These are phyloP conservation scores for Ganoderma lingzhi DNA, from an alignment of 1,284 basidiomycete genomes.

Conservation along the genomic window DNA sequence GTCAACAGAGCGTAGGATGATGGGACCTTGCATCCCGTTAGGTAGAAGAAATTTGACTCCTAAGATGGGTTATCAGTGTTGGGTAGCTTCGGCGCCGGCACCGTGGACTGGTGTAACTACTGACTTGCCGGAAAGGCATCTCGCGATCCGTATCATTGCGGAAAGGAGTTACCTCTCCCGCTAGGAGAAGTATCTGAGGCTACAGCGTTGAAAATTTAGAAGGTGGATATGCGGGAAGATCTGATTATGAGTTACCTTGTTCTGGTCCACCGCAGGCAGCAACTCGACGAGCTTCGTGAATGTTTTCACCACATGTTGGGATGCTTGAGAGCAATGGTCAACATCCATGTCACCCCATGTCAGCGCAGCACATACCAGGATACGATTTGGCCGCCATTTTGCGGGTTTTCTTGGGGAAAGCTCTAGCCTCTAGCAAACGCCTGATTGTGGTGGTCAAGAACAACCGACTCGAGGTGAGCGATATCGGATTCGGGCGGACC, in stretches of 20 bases:
- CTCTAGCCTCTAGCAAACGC: background rate
- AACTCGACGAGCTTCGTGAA: constrained; percentile 56
- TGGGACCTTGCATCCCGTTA: constrained; percentile 82
- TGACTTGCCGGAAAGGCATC: constrained; percentile 69
- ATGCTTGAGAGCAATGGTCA: constrained; percentile 40
- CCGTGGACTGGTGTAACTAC: constrained; percentile 5
- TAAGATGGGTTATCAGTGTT: constrained; percentile 34
- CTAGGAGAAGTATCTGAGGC: constrained; percentile 71
- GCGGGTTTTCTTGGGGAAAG: background rate
- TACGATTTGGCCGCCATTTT: background rate
- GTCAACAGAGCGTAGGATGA: constrained; percentile 72
- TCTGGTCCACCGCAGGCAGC: constrained; percentile 54
- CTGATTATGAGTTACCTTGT: constrained; percentile 52
- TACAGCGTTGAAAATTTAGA: constrained; percentile 31
- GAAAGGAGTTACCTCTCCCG: constrained; percentile 67
- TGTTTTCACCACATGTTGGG: constrained; percentile 58
- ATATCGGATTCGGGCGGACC: background rate
- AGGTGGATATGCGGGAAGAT: background rate
- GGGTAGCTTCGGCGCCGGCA: background rate
- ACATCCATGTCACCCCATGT: background rate
- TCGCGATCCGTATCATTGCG: constrained; percentile 92
- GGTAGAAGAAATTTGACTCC: constrained; percentile 91
- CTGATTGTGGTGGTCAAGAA: background rate
- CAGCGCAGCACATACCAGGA: background rate
- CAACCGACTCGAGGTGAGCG: background rate